Evolutionary conservation across 306 rosid species (phyloP).

Genomic region (Dalbergia cultrata): DNA sequence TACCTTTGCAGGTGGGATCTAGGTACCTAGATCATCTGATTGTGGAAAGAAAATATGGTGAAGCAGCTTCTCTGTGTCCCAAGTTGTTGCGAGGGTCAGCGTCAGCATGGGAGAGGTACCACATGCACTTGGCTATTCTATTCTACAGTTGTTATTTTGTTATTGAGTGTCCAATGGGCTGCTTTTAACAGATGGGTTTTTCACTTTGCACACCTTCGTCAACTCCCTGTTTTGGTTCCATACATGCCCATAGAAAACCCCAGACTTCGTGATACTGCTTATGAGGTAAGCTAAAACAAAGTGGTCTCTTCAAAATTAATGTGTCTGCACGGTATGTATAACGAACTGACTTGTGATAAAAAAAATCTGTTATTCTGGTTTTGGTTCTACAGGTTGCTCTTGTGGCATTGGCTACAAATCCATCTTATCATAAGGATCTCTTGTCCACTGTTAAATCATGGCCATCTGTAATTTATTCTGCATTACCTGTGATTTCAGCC

Average conservation of each 20-base stretch:
- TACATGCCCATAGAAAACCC: conserved; percentile 90
- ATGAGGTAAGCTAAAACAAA: conserved; percentile 77
- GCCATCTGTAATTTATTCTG: conserved; percentile 86
- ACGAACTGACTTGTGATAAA: conserved; percentile 27
- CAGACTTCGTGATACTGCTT: conserved; percentile 90
- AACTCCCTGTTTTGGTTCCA: conserved; percentile 94
- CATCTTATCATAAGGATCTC: conserved; percentile 85
- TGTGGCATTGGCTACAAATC: conserved; percentile 91
- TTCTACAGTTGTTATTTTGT: conserved; percentile 32
- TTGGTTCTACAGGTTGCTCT: conserved; percentile 84
- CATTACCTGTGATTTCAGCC: conserved; percentile 87
- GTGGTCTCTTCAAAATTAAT: conserved; percentile 14
- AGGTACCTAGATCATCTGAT: conserved; percentile 97
- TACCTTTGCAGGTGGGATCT: conserved; percentile 84
- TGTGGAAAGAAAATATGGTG: conserved; percentile 95
- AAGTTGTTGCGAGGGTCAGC: conserved; percentile 89
- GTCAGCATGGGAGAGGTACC: conserved; percentile 98
- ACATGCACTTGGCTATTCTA: conserved; percentile 28
- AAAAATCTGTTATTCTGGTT: conserved; percentile 34
- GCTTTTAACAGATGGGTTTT: conserved; percentile 88
- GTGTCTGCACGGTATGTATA: conserved; percentile 10
- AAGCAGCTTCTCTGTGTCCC: conserved; percentile 94
- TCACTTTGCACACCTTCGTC: conserved; percentile 98
- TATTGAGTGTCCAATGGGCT: conserved; percentile 47
- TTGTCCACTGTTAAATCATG: conserved; percentile 80